These are phyloP conservation scores for Leptographium procerum DNA, from an alignment of 2,329 filamentous ascomycete genomes.

Conservation along the genomic window DNA sequence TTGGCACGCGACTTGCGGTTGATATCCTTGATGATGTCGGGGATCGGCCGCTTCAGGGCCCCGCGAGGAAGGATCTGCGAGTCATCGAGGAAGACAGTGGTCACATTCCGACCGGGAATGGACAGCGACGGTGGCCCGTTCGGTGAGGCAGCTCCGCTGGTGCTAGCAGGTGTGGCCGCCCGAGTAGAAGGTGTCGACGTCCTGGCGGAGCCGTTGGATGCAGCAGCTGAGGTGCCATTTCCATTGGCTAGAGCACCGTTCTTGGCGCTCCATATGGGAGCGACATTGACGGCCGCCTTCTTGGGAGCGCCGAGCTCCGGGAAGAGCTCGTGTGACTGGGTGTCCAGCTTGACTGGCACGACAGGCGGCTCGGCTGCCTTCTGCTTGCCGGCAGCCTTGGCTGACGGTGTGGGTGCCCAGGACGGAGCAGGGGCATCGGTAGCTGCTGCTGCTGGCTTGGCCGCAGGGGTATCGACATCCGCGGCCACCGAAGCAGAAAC, in stretches of 20 bases:
- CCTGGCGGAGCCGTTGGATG: constrained; percentile 41
- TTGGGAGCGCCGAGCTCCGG: constrained; percentile 69
- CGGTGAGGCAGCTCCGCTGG: constrained; percentile 8
- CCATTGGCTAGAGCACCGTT: constrained; percentile 43
- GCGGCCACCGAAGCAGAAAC: constrained; percentile 36
- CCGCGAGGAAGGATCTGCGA: constrained; percentile 64
- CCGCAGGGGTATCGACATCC: constrained; percentile 36
- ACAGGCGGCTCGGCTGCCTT: constrained; percentile 37
- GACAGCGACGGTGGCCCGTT: constrained; percentile 46
- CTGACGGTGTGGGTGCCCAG: constrained; percentile 38
- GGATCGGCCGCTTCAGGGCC: constrained; percentile 74
- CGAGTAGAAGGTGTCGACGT: constrained; percentile 49
- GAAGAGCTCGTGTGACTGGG: constrained; percentile 82
- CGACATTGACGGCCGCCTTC: constrained; percentile 53
- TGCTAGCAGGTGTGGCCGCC: constrained; percentile 31
- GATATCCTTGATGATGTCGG: constrained; percentile 80
- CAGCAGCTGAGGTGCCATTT: constrained; percentile 24
- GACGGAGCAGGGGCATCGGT: constrained; percentile 33
- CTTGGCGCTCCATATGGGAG: constrained; percentile 69
- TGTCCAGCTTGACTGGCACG: constrained; percentile 50
- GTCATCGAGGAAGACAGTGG: constrained; percentile 62
- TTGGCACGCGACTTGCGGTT: constrained; percentile 84
- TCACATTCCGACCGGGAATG: constrained; percentile 73
- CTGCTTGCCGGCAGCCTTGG: constrained; percentile 59
- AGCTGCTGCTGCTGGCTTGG: constrained; percentile 30